A percentile compares a stretch with the other conserved stretches of the same genome.
Conservation (phyloP, 441 rosid species). For the Mallotus japonicus region DNA sequence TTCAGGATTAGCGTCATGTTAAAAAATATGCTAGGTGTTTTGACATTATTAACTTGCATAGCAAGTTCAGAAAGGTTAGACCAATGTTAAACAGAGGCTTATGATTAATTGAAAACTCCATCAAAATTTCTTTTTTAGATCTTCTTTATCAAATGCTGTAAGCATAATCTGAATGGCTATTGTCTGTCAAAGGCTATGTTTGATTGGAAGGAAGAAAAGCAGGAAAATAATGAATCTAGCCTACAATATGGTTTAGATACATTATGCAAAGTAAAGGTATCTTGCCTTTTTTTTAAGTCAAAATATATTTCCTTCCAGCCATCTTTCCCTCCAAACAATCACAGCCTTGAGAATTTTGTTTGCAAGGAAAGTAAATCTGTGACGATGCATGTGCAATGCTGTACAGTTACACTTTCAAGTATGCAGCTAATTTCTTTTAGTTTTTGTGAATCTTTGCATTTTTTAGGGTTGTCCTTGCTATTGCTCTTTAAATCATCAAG, state of each 20-base stretch:
- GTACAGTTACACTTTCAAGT: background rate
- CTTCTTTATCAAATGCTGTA: background rate
- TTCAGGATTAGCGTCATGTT: background rate
- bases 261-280: background rate
- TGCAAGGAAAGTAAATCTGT: background rate
- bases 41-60: background rate
- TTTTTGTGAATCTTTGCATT: background rate
- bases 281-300: background rate
- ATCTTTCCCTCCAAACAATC: background rate
- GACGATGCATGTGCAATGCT: background rate
- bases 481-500: background rate
- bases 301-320: too few species aligned
- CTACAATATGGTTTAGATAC: background rate
- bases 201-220: background rate
- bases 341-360: background rate
- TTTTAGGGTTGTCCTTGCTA: background rate
- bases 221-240: too few species aligned
- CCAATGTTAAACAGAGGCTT: background rate
- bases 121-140: background rate
- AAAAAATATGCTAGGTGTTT: too few species aligned
- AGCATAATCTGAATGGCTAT: background rate
- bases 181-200: background rate
- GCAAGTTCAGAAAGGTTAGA: background rate
- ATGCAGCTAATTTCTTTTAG: background rate
- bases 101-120: background rate